Percentiles rank a stretch among this genome's conserved stretches.
Evolutionary conservation across 148 eudicot species (phyloP).

Genomic region (Amaranthus palmeri): DNA sequence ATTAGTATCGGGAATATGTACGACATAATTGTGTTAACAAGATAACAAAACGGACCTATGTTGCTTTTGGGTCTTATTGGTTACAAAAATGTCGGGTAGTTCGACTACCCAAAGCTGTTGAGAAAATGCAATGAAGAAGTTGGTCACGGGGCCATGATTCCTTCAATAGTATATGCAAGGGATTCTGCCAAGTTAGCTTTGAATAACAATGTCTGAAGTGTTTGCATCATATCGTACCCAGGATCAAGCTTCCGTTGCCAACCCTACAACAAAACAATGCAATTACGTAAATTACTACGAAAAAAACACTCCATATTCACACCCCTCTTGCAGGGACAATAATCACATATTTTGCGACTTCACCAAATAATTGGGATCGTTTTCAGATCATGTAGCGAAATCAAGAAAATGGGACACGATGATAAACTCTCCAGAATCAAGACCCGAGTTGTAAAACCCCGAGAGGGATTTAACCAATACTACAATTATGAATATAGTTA

Average conservation of each 20-base stretch:
- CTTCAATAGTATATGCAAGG: conserved; percentile 79
- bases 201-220: conserved; percentile 68
- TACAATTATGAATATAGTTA: no score
- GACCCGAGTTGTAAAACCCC: neutral
- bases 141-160: conserved; percentile 76
- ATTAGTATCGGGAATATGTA: conserved; percentile 12
- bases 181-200: conserved; percentile 84
- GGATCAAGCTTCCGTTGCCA: conserved; percentile 98
- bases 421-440: neutral
- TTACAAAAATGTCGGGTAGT: conserved; percentile 26
- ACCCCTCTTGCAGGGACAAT: no score
- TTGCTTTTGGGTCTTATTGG: conserved; percentile 17
- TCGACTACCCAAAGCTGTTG: conserved; percentile 8
- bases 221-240: conserved; percentile 78
- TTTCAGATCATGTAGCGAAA: no score
- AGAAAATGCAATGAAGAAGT: neutral
- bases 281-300: neutral
- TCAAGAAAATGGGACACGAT: neutral
- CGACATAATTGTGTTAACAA: conserved; percentile 11
- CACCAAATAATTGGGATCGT: no score
- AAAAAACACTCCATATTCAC: neutral
- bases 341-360: no score
- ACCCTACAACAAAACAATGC: conserved; percentile 40
- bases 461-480: neutral
- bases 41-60: conserved; percentile 1